Base-by-base conservation (phyloP, 2,329 filamentous ascomycete species). In the Trichoderma atroviride region DNA sequence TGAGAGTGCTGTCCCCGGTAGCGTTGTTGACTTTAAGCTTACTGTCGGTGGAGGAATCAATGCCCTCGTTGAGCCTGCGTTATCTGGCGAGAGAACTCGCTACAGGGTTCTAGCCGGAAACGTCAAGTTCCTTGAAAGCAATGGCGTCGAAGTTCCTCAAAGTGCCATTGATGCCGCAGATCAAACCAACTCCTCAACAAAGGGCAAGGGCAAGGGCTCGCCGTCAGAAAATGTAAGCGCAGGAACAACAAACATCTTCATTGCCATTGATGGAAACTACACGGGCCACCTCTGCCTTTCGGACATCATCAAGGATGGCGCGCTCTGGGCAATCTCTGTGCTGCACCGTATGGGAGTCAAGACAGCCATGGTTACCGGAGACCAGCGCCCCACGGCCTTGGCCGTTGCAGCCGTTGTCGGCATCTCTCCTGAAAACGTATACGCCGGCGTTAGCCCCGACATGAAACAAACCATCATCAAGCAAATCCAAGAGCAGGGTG, bases 341-440 rank as follows among this genome's bases (percentile, higher is more conserved):
- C 87, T 99, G 52, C 89, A 92, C 78, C 88, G 87, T 71, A 93
- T 98, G 88, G 91, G 92, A 27, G 91, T 98, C 79, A 91, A 91
- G 74, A 93, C 92, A 13, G 93, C 94, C 59, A 94, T 99, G 74
- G 93, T 99, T 11, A 99, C 96, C 0, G 96, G 96, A 70, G 96
- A 99, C 80, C 94, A 97, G 75, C 88, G 87, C 50, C 88, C 91
- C 35, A 95, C 96, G 0, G 96, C 96, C 0, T 81, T 94, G 0
- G 91, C 93, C 16, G 94, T 98, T 47, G 96, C 95, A 3, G 84
- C 87, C 0, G 87, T 91, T 5, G 92, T 98, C 24, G 94, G 94
- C 64, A 97, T 99, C 70, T 82, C 91, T 0, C 76, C 86, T 1
- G 86, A 91, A 4, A 86, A 94, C 72, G 93, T 98, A 47, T 91